A percentile compares a stretch with the other conserved stretches of the same genome.
Conservation (phyloP, 139 green algal genomes). For the Limnomonas spitsbergensis region DNA sequence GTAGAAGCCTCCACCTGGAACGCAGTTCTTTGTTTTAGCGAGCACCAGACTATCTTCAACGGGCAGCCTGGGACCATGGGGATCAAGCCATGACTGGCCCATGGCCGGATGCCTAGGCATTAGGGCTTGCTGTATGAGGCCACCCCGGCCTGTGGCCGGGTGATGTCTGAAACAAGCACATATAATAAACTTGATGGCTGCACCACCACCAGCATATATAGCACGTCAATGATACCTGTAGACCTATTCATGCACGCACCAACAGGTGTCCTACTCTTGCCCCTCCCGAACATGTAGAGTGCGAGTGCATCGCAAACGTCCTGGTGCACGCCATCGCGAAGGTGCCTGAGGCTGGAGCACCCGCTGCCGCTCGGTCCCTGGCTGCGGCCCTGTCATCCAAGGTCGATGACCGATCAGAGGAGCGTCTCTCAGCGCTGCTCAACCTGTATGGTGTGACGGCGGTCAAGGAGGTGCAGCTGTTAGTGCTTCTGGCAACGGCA, state of each 20-base stretch:
- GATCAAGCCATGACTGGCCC: no score
- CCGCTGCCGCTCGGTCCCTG: not conserved
- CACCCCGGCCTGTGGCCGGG: no score
- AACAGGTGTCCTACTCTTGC: no score
- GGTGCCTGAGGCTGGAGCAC: constrained; percentile 3
- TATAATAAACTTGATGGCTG: not conserved
- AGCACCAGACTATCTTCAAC: no score
- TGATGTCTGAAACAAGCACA: no score
- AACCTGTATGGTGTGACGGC: constrained; percentile 32
- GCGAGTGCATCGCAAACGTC: constrained; percentile 36
- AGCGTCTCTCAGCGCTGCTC: constrained; percentile 31
- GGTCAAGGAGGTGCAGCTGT: constrained; percentile 10
- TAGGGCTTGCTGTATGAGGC: no score
- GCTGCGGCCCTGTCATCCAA: constrained; percentile 22
- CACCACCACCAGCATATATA: not conserved
- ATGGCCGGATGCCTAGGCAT: no score
- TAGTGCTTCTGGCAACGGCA: constrained; percentile 30
- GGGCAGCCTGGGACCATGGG: no score
- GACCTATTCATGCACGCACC: not conserved
- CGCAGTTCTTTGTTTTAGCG: no score
- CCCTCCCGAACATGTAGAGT: constrained; percentile 18
- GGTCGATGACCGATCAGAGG: constrained; percentile 38
- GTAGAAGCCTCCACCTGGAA: no score
- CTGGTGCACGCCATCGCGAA: constrained; percentile 31
- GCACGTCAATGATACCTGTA: not conserved